Base-by-base conservation (phyloP, 1,139 yeast genomes). In the Trichomonascaceae sp. region DNA sequence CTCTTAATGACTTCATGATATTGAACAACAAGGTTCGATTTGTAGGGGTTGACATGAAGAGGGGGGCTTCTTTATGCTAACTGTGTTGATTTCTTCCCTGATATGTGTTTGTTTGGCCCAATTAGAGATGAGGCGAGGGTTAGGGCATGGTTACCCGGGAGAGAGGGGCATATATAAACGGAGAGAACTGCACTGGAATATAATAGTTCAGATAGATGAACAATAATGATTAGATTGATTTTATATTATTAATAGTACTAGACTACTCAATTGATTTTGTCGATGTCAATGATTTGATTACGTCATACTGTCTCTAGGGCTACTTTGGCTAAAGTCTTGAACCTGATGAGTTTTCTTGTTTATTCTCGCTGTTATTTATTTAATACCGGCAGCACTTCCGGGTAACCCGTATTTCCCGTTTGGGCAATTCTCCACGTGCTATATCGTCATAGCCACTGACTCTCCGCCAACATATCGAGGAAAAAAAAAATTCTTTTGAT, bases 1-100 rank as follows among this genome's bases (percentile, higher is more conserved):
- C 32, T 24, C 57, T 36, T 19, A 55, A 36, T 17, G 50, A 46
- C 43, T 45, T 52, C 57, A 54, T 51, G 44, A 43, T 41, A 18
- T 15, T 36, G 17, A 36, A 36, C 17, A 36, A 17, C 41, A 36
- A 36, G 3, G 41, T 36, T 36, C 17, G 41, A 17, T 36, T 36
- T 3, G 27, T 22, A 10, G 17, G 13, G n/a, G 41, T 12, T 12
- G 41, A n/a, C 41, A 36, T 36, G 17, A 15, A 36, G n/a, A 7
- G 5, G 32, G 32, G 32, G 2, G 32, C 2, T 27, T 27, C 24
- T 22, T 22, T 22, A 22, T 22, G 39, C n/a, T n/a, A n/a, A n/a
- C 5, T 32, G 13, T 36, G 41, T 36, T 36, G 41, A n/a, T 15
- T 15, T 36, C 18, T 36, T 36, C 41, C 17, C 17, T 36, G 15